These are phyloP conservation scores for Medicago lupulina DNA, from an alignment of 306 rosid species.

Conservation along the genomic window DNA sequence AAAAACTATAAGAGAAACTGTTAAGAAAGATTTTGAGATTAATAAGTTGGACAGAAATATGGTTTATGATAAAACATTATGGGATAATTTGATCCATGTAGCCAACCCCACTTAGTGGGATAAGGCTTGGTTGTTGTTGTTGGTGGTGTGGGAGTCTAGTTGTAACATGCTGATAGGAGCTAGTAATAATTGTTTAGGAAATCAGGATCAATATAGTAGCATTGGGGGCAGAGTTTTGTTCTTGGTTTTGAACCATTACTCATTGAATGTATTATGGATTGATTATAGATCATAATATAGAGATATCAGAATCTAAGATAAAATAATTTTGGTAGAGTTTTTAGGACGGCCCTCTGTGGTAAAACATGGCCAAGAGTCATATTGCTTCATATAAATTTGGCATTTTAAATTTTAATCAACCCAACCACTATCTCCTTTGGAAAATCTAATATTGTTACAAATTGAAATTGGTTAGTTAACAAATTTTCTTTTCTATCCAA, in stretches of 20 bases:
- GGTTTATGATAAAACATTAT: too few species aligned
- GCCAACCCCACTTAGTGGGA: too few species aligned
- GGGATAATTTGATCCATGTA: too few species aligned
- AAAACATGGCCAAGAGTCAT: not conserved
- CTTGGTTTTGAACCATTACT: constrained; percentile 2
- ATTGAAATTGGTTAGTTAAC: not conserved
- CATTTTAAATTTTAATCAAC: not conserved
- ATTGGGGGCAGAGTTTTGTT: not conserved
- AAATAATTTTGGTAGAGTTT: constrained; percentile 2
- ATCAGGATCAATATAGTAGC: constrained; percentile 11
- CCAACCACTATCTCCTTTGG: not conserved
- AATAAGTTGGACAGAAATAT: too few species aligned
- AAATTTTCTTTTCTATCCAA: not conserved
- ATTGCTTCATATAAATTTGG: not conserved
- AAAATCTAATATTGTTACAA: constrained; percentile 8
- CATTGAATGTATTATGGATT: not conserved
- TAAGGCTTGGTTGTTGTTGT: too few species aligned
- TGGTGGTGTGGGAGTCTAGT: not conserved
- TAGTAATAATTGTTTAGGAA: not conserved
- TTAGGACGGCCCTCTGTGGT: not conserved
- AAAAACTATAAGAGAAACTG: too few species aligned
- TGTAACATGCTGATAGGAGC: constrained; percentile 8
- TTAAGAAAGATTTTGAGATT: too few species aligned
- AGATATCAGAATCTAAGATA: constrained; percentile 6
- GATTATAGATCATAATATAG: not conserved